Base-by-base conservation (phyloP, 2,329 filamentous ascomycete genomes). In the Trichoderma cornu-damae region DNA sequence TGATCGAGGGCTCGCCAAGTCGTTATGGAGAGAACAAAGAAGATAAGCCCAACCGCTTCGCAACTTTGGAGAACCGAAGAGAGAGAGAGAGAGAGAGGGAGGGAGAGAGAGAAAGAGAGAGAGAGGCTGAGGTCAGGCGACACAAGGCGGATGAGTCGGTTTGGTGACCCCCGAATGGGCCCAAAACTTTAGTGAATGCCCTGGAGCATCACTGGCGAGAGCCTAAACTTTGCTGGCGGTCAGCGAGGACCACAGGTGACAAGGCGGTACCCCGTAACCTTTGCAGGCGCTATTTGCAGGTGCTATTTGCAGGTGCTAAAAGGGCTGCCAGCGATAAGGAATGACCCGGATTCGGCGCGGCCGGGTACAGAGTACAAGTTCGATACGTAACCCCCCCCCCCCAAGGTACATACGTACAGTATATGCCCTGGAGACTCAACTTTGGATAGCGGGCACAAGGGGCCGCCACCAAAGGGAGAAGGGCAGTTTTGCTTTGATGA, bases 71-170 rank as follows among this genome's bases (percentile, higher is more conserved):
- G 32, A 43, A 37, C 20, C 38, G 37, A 48, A 42, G 30, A 43
- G 37, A n/a, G n/a, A n/a, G n/a, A n/a, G n/a, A n/a, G n/a, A n/a
- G n/a, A 12, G 7, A 46, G 40, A 34, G 20, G 50, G 44, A 57
- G 54, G 54, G n/a, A n/a, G n/a, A n/a, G n/a, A n/a, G n/a, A 35
- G 20, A 44, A 46, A 47, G 30, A 28, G 24, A 37, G 47, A 37
- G 40, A 12, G 7, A 46, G 40, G 43, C 30, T 57, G 44, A 57
- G 54, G 54, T 57, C 54, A 57, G 54, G 54, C 54, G 54, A 57
- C 54, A 44, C 54, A 43, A 53, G 58, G 51, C 59, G 60, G 55
- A 52, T 61, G 60, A 56, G 58, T 51, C 58, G 53, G 53, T 52
- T 58, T 52, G 54, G 58, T 60, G 54, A 58, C 58, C 50, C 50